Base-by-base conservation (phyloP, 306 rosid genomes). In the Cicer cuneatum region DNA sequence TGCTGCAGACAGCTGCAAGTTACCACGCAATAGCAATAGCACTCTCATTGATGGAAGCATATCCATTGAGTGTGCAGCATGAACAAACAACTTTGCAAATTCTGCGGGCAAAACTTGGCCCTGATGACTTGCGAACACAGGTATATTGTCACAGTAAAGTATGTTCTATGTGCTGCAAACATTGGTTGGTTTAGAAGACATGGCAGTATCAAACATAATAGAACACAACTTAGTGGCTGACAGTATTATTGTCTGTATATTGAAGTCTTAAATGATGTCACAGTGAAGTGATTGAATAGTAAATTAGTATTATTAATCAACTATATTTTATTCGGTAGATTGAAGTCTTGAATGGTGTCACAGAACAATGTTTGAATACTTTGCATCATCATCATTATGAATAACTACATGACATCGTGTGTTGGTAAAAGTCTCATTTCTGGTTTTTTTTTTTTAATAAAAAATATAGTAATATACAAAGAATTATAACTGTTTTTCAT, bases 11-110 rank as follows among this genome's bases (percentile, higher is more conserved):
- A 14, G 99, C 99, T 33, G 96, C 99, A 69, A 95, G 98, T 82
- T 95, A 95, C 85, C 99, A 95, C 45, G 99, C 99, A 51, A 92
- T 95, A 80, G 99, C 99, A 61, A 90, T 95, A 51, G 96, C 99
- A 29, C 99, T 92, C 59, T 95, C 99, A 8, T 86, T 95, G 84
- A 95, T 95, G 99, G 98, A 95, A 84, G 99, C 99, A 84, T 95
- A 90, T 76, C 97, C 99, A 29, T 81, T 92, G 80, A 95, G 99
- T 8, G 99, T 92, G 82, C 98, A 95, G 82, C 99, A 95, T 83
- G 99, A 95, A 86, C 98, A 95, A 84, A 95, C 98, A 58, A 95
- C 99, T 53, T 77, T 95, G 83, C 93, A 89, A 86, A 95, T 95
- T 87, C 82, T 95, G 77, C 84, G 96, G 38, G 88, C 98, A 90